Conservation (phyloP, 352 stramenopile species). For the Phytophthora chlamydospora region DNA sequence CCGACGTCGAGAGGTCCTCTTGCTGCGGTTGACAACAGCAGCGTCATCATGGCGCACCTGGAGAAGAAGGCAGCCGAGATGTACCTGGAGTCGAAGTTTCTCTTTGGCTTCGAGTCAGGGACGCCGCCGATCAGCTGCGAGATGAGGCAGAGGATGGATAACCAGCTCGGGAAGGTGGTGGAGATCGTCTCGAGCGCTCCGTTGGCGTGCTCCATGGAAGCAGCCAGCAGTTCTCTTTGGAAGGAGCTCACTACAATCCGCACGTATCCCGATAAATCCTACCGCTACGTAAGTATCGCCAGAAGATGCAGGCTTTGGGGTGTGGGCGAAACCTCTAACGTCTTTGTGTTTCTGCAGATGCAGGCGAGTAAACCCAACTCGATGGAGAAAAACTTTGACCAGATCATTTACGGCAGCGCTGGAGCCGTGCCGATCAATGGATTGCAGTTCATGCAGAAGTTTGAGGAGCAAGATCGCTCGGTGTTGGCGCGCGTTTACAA, state of each 20-base stretch:
- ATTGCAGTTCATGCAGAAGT: constrained; percentile 41
- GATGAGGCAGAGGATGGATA: constrained; percentile 17
- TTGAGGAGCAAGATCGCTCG: constrained; percentile 27
- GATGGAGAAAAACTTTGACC: constrained; percentile 38
- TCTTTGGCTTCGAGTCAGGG: constrained; percentile 1
- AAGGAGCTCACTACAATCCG: constrained; percentile 29
- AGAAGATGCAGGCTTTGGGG: background rate
- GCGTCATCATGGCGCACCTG: constrained; percentile 28
- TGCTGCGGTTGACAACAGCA: constrained; percentile 23
- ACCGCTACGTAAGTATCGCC: constrained; percentile 35
- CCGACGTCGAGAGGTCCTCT: constrained; percentile 2
- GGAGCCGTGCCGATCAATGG: constrained; percentile 26
- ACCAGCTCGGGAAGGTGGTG: constrained; percentile 5
- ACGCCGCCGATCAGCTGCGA: constrained; percentile 8
- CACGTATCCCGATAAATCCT: constrained; percentile 32
- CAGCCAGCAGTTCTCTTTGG: constrained; percentile 22
- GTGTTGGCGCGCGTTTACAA: constrained; percentile 22
- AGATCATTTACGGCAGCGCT: constrained; percentile 14
- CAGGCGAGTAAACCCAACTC: constrained; percentile 21
- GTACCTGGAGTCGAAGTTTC: constrained; percentile 11
- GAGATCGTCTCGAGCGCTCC: constrained; percentile 30
- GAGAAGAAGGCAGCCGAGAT: constrained; percentile 26
- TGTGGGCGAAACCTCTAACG: no score
- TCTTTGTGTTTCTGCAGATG: constrained; percentile 16
- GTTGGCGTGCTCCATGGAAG: constrained; percentile 23